Base-by-base conservation (phyloP, 331 rosid species). In the Pyrus hybrid region DNA sequence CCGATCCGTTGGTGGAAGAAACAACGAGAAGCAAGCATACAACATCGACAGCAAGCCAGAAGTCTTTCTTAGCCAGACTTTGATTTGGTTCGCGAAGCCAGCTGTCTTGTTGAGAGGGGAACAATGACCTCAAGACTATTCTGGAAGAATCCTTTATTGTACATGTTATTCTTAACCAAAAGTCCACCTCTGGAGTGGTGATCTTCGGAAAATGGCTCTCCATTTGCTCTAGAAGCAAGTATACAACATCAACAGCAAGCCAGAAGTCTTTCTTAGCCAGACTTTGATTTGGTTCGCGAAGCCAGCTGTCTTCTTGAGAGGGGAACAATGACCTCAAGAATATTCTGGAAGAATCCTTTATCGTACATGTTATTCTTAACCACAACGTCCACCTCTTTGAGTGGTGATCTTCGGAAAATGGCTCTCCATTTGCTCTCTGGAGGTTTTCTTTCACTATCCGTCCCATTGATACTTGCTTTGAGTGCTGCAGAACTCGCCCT, bases 381-480 rank as follows among this genome's bases (percentile, higher is more conserved):
- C 33, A 83, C 87, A 58, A 76, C 84, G 57, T 87, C 85, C 58
- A 76, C 91, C 18, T 84, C 86, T 75, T 86, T 87, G 3, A 81
- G 83, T 13, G 89, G 90, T 16, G 97, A 87, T 84, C 85, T 86
- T 71, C 84, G 76, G 72, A 87, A 89, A 66, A 94, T 47, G 74
- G 87, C n/a, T 83, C 83, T 85, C 93, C 97, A 94, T 83, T 92
- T 94, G 88, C 91, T 89, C 61, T 74, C 73, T 35, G 68, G 68
- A 28, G 91, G 88, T 68, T 84, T 83, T 45, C 71, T 81, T 83
- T 85, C 93, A 4, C 82, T 29, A 43, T 71, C 77, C 56, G 85
- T 67, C 66, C 86, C 91, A 64, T 71, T 78, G 54, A 83, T 72
- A 79, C 93, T 84, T 69, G 87, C 87, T 82, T 77, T 88, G 26